These are phyloP conservation scores for Ophiostoma triangulosporum DNA, from an alignment of 2,329 filamentous ascomycete species.

Conservation along the genomic window DNA sequence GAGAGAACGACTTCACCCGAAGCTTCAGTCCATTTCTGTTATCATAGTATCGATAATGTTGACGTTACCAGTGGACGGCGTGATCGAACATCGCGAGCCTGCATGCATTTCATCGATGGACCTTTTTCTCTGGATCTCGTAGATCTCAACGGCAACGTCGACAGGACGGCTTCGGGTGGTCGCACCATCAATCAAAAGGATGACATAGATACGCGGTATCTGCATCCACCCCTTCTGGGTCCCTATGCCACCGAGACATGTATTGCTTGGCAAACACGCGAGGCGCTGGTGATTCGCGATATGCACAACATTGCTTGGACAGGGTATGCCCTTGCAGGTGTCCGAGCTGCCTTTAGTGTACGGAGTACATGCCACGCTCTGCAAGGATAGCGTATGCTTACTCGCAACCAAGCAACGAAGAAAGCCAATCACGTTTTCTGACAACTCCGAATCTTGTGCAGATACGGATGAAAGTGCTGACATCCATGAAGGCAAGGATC, in stretches of 20 bases:
- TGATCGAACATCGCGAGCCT: no score
- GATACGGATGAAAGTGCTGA: not conserved
- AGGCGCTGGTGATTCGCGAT: not conserved
- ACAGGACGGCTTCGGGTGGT: no score
- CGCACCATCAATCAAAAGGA: no score
- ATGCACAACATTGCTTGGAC: not conserved
- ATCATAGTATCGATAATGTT: no score
- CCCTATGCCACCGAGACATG: not conserved
- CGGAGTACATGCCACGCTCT: not conserved
- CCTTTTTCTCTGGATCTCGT: no score
- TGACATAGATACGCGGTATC: not conserved
- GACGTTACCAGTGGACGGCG: no score
- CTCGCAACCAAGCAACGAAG: no score
- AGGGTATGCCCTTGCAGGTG: not conserved
- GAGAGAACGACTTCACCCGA: no score
- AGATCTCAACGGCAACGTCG: no score
- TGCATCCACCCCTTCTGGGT: not conserved
- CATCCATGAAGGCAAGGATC: not conserved
- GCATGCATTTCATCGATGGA: no score
- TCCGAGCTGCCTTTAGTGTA: not conserved
- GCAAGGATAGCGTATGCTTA: not conserved
- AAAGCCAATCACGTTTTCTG: no score
- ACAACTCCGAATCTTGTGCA: not conserved
- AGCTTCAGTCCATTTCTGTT: no score
- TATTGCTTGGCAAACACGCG: not conserved